Conservation (phyloP, 192 early-diverging fungal species). For the Kappamyces sp. region DNA sequence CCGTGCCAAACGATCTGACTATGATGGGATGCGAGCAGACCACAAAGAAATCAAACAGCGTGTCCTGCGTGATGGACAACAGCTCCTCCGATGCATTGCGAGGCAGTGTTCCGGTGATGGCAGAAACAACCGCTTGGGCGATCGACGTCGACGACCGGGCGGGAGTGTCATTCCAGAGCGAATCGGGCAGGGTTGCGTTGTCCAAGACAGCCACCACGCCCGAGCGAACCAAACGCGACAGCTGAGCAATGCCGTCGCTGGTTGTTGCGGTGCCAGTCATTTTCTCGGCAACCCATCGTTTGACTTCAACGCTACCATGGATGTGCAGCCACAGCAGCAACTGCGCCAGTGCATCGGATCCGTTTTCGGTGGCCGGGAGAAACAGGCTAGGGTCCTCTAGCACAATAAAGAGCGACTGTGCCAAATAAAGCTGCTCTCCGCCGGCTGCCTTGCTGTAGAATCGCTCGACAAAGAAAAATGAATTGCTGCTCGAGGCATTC, state of each 20-base stretch:
- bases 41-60: slow-evolving; percentile 43
- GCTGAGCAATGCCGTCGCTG: not conserved
- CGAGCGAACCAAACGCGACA: not conserved
- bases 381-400: slow-evolving; percentile 30
- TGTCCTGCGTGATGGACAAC: too few relatives aligned
- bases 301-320: slow-evolving; percentile 19
- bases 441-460: slow-evolving; percentile 62
- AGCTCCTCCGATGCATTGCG: too few relatives aligned
- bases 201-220: slow-evolving; percentile 20
- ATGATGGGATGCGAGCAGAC: slow-evolving; percentile 44
- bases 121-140: too few relatives aligned
- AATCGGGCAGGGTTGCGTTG: too few relatives aligned
- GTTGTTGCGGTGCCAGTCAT: not conserved
- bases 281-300: slow-evolving; percentile 3
- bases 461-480: slow-evolving; percentile 77
- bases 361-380: slow-evolving; percentile 4
- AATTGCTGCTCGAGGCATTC: slow-evolving; percentile 45
- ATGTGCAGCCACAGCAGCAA: slow-evolving; percentile 56
- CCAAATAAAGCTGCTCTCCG: slow-evolving; percentile 65
- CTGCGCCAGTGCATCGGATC: slow-evolving; percentile 29
- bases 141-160: too few relatives aligned
- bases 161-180: too few relatives aligned
- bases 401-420: slow-evolving; percentile 42
- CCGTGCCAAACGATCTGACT: slow-evolving; percentile 45
- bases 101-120: too few relatives aligned